phyloP scores from a whole-genome alignment of 2,329 filamentous ascomycete species.

The Pseudogymnoascus sp. region DNA sequence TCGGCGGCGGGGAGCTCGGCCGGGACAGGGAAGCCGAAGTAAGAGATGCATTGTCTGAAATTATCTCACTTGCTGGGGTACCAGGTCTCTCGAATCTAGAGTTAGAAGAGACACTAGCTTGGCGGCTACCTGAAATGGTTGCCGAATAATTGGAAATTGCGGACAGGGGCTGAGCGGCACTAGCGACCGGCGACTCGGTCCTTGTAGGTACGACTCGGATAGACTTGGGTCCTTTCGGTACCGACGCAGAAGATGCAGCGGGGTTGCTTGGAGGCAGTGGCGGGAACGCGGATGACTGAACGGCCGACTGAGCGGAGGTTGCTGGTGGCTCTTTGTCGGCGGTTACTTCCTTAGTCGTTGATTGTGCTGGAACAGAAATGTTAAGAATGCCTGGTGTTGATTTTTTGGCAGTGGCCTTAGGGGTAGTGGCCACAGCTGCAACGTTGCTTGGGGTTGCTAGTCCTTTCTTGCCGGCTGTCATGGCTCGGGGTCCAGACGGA shows the following conservation, averaged over 20 bases:
- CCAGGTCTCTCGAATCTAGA: slow-evolving; percentile 49
- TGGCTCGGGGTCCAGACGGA: slow-evolving; percentile 14
- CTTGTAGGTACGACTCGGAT: slow-evolving; percentile 64
- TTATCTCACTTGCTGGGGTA: slow-evolving; percentile 64
- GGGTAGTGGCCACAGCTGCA: slow-evolving; percentile 7
- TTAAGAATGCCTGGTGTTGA: slow-evolving; percentile 36
- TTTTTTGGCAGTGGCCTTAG: slow-evolving; percentile 18
- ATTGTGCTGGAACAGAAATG: slow-evolving; percentile 42
- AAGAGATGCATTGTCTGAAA: slow-evolving; percentile 70
- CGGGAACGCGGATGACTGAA: slow-evolving; percentile 38
- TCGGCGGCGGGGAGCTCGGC: slow-evolving; percentile 61
- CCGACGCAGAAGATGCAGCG: slow-evolving; percentile 39
- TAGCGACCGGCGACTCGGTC: slow-evolving; percentile 43
- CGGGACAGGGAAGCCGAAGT: slow-evolving; percentile 66
- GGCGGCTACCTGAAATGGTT: slow-evolving; percentile 38
- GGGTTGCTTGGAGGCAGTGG: slow-evolving; percentile 42
- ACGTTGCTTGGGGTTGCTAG: slow-evolving; percentile 11
- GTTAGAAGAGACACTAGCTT: slow-evolving; percentile 43
- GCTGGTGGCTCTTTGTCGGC: slow-evolving; percentile 16
- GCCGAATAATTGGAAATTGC: slow-evolving; percentile 31
- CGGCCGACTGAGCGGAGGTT: slow-evolving; percentile 19
- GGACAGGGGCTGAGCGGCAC: slow-evolving; percentile 25
- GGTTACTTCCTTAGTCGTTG: slow-evolving; percentile 13
- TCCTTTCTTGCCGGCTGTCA: slow-evolving; percentile 11
- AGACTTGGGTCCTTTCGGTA: slow-evolving; percentile 52